These are phyloP conservation scores for Fusarium citri DNA, from an alignment of 2,329 filamentous ascomycete species.

Conservation along the genomic window DNA sequence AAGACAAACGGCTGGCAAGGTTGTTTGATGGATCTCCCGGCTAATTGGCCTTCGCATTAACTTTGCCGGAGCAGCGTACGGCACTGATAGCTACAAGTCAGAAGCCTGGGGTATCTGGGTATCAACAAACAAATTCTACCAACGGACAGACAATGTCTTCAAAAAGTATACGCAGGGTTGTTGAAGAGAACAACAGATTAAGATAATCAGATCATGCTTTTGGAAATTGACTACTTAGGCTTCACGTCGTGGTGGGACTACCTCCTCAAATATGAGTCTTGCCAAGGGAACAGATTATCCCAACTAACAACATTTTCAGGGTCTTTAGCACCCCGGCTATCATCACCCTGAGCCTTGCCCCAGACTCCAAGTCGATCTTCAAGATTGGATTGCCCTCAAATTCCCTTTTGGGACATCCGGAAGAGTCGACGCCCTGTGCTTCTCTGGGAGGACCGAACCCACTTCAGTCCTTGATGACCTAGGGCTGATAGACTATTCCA, in stretches of 20 bases:
- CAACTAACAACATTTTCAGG: conserved; percentile 18
- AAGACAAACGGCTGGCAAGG: conserved; percentile 22
- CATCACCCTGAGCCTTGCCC: conserved; percentile 14
- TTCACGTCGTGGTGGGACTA: background rate
- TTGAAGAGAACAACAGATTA: background rate
- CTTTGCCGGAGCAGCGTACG: conserved; percentile 6
- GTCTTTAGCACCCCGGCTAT: conserved; percentile 20
- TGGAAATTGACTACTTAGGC: background rate
- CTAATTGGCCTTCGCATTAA: conserved; percentile 25
- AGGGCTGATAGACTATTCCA: conserved; percentile 3
- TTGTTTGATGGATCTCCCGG: conserved; percentile 37
- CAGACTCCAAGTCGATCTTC: conserved; percentile 12
- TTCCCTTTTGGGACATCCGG: conserved; percentile 16
- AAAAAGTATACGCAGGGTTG: background rate
- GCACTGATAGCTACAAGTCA: conserved; percentile 9
- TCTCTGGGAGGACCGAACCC: conserved; percentile 6
- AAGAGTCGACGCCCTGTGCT: conserved; percentile 6
- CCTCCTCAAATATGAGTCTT: background rate
- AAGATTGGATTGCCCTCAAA: background rate
- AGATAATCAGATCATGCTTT: background rate
- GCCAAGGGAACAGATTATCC: background rate
- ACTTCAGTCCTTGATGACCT: background rate
- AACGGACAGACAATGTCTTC: background rate
- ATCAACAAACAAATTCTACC: background rate
- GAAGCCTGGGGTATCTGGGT: background rate